These are phyloP conservation scores for Xylariaceae sp. DNA, from an alignment of 2,329 filamentous ascomycete genomes.

Conservation along the genomic window DNA sequence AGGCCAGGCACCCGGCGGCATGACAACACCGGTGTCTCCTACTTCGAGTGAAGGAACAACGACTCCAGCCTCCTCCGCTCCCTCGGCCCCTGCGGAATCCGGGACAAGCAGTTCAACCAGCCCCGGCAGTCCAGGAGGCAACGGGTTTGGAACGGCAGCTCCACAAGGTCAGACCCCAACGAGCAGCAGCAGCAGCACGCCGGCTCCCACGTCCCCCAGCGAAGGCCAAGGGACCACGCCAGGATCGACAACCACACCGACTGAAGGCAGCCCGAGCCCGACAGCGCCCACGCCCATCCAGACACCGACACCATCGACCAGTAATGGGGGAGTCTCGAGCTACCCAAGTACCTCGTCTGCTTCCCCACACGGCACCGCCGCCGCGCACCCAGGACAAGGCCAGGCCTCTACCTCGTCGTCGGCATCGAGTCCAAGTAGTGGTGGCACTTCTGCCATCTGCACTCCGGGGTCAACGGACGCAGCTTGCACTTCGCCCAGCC, in stretches of 20 bases:
- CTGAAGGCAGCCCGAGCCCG: neutral
- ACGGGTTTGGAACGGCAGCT: no score
- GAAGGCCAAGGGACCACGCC: slow-evolving; percentile 8
- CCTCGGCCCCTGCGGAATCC: no score
- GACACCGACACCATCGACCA: slow-evolving; percentile 1
- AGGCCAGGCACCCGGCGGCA: slow-evolving; percentile 4
- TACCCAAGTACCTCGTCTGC: slow-evolving; percentile 9
- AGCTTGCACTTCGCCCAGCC: slow-evolving; percentile 1
- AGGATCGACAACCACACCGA: slow-evolving; percentile 1
- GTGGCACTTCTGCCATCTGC: slow-evolving; percentile 5
- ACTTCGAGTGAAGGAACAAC: no score
- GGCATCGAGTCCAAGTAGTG: slow-evolving; percentile 1
- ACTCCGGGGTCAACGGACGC: slow-evolving; percentile 5
- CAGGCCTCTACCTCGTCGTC: slow-evolving; percentile 6
- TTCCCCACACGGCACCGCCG: slow-evolving; percentile 4
- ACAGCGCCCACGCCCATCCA: neutral
- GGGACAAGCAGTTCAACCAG: no score
- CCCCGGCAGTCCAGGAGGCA: slow-evolving; percentile 3
- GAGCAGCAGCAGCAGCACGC: slow-evolving; percentile 1
- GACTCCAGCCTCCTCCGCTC: no score
- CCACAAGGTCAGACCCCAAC: slow-evolving; percentile 2
- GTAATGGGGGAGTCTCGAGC: slow-evolving; percentile 3
- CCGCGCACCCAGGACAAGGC: slow-evolving; percentile 8
- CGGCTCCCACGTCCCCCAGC: slow-evolving; percentile 4
- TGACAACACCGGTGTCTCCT: no score